Percentiles rank a stretch among this genome's conserved stretches.
Conservation (phyloP, 768 basidiomycete genomes). For the Termitomyces heimii region DNA sequence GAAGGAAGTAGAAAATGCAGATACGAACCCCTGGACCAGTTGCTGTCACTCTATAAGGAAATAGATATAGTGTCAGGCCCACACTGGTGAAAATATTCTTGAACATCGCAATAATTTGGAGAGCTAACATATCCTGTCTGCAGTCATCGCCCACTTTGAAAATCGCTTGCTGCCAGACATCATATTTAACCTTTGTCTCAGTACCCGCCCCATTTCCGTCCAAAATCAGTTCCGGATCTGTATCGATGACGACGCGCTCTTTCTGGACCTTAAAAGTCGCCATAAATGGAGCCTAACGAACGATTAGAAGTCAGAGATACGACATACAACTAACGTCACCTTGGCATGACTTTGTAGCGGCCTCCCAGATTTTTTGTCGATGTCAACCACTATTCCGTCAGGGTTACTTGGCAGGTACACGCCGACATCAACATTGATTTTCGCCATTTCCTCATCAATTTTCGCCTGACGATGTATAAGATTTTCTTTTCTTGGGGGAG, state of each 20-base stretch:
- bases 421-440: constrained; percentile 88
- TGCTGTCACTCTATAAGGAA: constrained; percentile 94
- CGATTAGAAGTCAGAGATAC: not conserved
- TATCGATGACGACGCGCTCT: constrained; percentile 60
- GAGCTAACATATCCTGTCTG: constrained; percentile 94
- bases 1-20: not conserved
- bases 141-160: constrained; percentile 99
- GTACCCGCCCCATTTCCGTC: constrained; percentile 52
- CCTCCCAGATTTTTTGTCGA: constrained; percentile 93
- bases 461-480: constrained; percentile 59
- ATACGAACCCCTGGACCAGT: constrained; percentile 87
- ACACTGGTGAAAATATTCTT: constrained; percentile 92
- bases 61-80: constrained; percentile 87
- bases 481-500: not conserved
- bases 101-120: constrained; percentile 99
- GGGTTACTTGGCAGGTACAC: constrained; percentile 98
- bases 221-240: constrained; percentile 70
- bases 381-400: constrained; percentile 93
- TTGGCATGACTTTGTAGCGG: constrained; percentile 98
- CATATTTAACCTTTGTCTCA: constrained; percentile 61
- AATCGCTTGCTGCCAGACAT: constrained; percentile 96
- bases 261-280: constrained; percentile 98
- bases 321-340: constrained; percentile 31
- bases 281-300: constrained; percentile 94
- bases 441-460: constrained; percentile 99